Base-by-base conservation (phyloP, 768 basidiomycete genomes). In the Lyophyllum shimeji region DNA sequence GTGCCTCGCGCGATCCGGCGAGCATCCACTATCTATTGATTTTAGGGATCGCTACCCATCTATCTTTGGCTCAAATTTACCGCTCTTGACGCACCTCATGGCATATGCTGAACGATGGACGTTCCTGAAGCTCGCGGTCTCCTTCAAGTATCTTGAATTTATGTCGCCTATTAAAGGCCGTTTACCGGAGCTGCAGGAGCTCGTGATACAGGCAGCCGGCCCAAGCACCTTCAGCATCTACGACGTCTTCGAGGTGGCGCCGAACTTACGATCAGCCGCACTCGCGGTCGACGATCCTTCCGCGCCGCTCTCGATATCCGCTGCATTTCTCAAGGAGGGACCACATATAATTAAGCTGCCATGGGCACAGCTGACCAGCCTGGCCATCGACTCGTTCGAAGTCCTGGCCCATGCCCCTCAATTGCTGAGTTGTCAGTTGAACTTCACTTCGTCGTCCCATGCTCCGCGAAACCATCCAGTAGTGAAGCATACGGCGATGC, bases 211-310 rank as follows among this genome's bases (percentile, higher is more conserved):
- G 9, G 40, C 50, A 39, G 12, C 25, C 12, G 50, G 50, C 9
- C n/a, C 11, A 12, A 46, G 31, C 18, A 23, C 17, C 5, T 34
- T n/a, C 18, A 21, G 25, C 3, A 46, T 13, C 24, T 34, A 46
- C 15, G 52, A 53, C 24, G 27, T 17, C 7, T 53, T 53, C 43
- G 23, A 34, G 31, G 43, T 45, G 8, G 52, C 52, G 5, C 52
- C 52, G 4, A 25, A 44, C 3, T 21, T 53, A 27, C 52, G 43
- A 20, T 18, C 31, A 6, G 52, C 40, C 8, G 5, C 17, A 12
- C 13, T 53, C 7, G 9, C 13, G 20, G 25, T 52, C 39, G 37
- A 27, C 17, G 39, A 21, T 43, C 21, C 39, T 4, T 40, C 8
- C 34, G 6, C n/a, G 7, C 8, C 1, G 13, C 18, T 2, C 1